These are phyloP conservation scores for Tetrapisispora taiwanensis DNA, from an alignment of 805 yeast species.

Conservation along the genomic window DNA sequence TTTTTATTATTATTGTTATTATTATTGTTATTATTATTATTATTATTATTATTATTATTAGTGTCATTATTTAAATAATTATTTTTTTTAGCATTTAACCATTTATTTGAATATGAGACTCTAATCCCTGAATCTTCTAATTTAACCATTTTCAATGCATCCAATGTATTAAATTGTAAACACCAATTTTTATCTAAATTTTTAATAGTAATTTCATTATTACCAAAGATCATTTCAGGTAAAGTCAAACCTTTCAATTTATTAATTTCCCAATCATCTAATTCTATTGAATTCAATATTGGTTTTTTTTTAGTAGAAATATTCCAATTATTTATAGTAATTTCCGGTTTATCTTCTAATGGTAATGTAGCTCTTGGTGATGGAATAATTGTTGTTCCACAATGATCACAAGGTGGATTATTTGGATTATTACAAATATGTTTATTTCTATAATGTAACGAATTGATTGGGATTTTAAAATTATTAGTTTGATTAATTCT, in stretches of 20 bases:
- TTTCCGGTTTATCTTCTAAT: conserved; percentile 55
- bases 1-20: too few relatives aligned
- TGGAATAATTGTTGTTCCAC: conserved; percentile 71
- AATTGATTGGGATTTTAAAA: background rate
- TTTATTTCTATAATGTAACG: conserved; percentile 5
- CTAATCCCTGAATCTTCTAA: conserved; percentile 44
- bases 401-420: conserved; percentile 45
- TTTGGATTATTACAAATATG: conserved; percentile 26
- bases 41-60: too few relatives aligned
- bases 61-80: background rate
- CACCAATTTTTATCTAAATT: conserved; percentile 33
- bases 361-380: conserved; percentile 62
- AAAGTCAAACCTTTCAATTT: conserved; percentile 59
- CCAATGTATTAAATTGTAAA: conserved; percentile 64
- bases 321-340: conserved; percentile 63
- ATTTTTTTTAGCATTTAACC: conserved; percentile 43
- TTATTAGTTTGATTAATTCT: background rate
- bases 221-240: conserved; percentile 97
- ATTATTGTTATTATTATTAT: too few relatives aligned
- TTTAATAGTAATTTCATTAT: conserved; percentile 51
- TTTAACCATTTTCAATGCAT: conserved; percentile 50
- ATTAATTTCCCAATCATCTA: conserved; percentile 52
- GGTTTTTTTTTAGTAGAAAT: conserved; percentile 66
- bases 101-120: conserved; percentile 80
- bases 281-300: conserved; percentile 61